These are phyloP conservation scores for Cercophora samala DNA, from an alignment of 495 filamentous ascomycete species.

Conservation along the genomic window DNA sequence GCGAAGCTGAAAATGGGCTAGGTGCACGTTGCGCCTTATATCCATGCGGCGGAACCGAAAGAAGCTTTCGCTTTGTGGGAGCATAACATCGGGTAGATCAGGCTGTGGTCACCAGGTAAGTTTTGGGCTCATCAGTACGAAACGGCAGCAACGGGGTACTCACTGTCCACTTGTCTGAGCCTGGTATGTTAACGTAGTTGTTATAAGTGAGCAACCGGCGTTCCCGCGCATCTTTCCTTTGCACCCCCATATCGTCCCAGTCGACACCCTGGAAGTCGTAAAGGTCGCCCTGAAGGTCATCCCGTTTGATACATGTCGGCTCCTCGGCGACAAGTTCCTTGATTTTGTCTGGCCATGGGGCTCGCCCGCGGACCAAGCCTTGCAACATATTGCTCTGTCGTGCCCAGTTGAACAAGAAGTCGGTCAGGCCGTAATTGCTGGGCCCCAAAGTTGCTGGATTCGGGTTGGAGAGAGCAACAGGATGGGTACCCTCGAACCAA, in stretches of 20 bases:
- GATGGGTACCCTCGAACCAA: conserved; percentile 21
- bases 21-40: conserved; percentile 57
- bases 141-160: conserved; percentile 15
- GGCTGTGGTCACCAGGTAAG: conserved; percentile 19
- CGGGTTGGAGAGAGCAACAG: conserved; percentile 22
- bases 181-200: conserved; percentile 53
- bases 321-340: conserved; percentile 17
- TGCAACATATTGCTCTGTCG: conserved; percentile 20
- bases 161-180: conserved; percentile 40
- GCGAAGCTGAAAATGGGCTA: conserved; percentile 86
- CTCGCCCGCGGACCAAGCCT: conserved; percentile 17
- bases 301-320: conserved; percentile 31
- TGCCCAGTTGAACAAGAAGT: conserved; percentile 36
- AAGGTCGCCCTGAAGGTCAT: conserved; percentile 54
- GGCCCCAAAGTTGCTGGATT: conserved; percentile 27
- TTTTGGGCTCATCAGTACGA: background rate
- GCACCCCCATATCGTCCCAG: conserved; percentile 64
- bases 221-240: conserved; percentile 56
- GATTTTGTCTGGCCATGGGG: conserved; percentile 26
- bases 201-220: conserved; percentile 55
- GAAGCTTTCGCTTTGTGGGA: conserved; percentile 52
- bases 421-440: conserved; percentile 29
- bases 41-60: conserved; percentile 73
- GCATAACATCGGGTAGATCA: conserved; percentile 31
- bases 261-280: conserved; percentile 78